A percentile compares a stretch with the other conserved stretches of the same genome.
Evolutionary conservation across 257 asterid genomes (phyloP).

Genomic region (Paraleonurus japonicus): DNA sequence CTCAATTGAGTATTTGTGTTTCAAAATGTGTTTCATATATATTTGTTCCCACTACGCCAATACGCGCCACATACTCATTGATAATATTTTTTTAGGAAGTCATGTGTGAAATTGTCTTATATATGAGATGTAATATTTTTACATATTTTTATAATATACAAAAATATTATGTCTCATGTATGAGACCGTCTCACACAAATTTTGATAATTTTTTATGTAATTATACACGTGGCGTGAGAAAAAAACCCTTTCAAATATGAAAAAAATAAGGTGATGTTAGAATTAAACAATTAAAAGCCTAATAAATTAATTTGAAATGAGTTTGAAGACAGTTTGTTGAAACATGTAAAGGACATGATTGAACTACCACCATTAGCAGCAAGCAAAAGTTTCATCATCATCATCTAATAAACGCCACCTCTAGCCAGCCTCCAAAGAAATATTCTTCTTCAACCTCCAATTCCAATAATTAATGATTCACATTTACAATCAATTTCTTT

Average conservation of each 20-base stretch:
- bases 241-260: background rate
- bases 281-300: conserved; percentile 15
- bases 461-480: background rate
- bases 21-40: background rate
- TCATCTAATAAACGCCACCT: conserved; percentile 31
- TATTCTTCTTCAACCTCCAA: conserved; percentile 1
- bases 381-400: conserved; percentile 34
- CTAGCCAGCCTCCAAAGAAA: background rate
- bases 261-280: conserved; percentile 10
- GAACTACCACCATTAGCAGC: conserved; percentile 42
- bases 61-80: background rate
- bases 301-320: conserved; percentile 15
- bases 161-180: no score
- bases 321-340: conserved; percentile 47
- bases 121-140: no score
- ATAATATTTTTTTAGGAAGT: no score
- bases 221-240: background rate
- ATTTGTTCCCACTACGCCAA: no score
- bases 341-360: conserved; percentile 58
- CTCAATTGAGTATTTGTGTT: background rate
- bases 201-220: no score
- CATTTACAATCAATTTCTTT: background rate
- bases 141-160: no score
- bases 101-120: no score
- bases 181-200: no score